A percentile compares a stretch with the other conserved stretches of the same genome.
phyloP scores from a whole-genome alignment of 192 early-diverging fungal species.

The Coemansia sp. region DNA sequence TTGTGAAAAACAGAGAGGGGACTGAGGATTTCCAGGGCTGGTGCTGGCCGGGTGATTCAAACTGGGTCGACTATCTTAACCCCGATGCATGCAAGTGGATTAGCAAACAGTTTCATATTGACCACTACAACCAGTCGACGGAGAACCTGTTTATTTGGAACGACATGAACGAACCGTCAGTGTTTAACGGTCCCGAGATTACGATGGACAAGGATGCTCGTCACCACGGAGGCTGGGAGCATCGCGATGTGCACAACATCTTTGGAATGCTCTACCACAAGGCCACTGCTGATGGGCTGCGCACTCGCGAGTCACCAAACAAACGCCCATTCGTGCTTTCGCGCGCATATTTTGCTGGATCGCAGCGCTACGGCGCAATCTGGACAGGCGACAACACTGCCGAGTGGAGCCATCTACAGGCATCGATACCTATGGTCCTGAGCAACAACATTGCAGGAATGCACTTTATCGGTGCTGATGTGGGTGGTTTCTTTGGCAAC shows the following conservation, averaged over 20 bases:
- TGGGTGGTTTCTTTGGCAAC: constrained; percentile 98
- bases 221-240: constrained; percentile 86
- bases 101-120: constrained; percentile 70
- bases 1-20: constrained; percentile 75
- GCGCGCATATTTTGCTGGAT: constrained; percentile 95
- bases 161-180: constrained; percentile 99
- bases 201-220: constrained; percentile 93
- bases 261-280: constrained; percentile 87
- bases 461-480: constrained; percentile 90
- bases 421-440: constrained; percentile 86
- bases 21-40: constrained; percentile 81
- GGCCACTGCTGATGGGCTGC: constrained; percentile 81
- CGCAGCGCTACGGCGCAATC: constrained; percentile 91
- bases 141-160: constrained; percentile 89
- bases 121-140: constrained; percentile 82
- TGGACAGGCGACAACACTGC: constrained; percentile 99
- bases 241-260: constrained; percentile 93
- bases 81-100: constrained; percentile 77
- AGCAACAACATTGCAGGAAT: constrained; percentile 85
- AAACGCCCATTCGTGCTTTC: constrained; percentile 92
- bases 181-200: constrained; percentile 97
- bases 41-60: constrained; percentile 97
- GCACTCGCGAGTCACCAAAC: constrained; percentile 53
- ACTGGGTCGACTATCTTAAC: constrained; percentile 91
- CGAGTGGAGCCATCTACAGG: constrained; percentile 80